Evolutionary conservation across 202 grass and related monocot genomes (phyloP).

Genomic region (Tripidium arundinaceum): DNA sequence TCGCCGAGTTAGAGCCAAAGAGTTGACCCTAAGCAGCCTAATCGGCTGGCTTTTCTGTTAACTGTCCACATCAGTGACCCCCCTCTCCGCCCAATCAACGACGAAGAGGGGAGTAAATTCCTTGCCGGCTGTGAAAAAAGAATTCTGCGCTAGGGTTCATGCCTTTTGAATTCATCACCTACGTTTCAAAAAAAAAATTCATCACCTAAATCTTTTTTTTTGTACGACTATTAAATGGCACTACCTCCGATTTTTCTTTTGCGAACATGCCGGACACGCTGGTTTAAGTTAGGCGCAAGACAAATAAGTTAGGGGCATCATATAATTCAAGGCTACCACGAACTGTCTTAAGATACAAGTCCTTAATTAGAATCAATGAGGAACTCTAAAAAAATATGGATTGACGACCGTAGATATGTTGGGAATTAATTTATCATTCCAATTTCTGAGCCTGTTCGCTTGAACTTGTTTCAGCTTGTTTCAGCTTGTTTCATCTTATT

Average conservation of each 20-base stretch:
- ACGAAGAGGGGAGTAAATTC: background rate
- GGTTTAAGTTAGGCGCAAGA: background rate
- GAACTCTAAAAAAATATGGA: background rate
- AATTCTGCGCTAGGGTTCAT: background rate
- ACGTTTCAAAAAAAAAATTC: too few species aligned
- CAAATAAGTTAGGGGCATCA: background rate
- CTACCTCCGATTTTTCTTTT: too few species aligned
- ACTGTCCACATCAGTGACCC: constrained; percentile 2
- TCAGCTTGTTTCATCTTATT: too few species aligned
- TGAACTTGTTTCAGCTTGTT: too few species aligned
- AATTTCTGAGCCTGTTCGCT: too few species aligned
- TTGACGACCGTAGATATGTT: too few species aligned
- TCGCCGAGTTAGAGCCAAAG: background rate
- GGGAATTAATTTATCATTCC: too few species aligned
- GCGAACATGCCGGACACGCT: too few species aligned
- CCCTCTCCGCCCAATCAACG: background rate
- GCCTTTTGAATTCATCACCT: too few species aligned
- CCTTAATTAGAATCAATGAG: background rate
- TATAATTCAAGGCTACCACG: background rate
- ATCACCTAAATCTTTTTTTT: too few species aligned
- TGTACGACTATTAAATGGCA: too few species aligned
- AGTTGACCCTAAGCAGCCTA: background rate
- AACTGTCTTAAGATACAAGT: background rate
- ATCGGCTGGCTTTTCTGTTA: background rate
- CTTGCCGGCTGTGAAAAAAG: background rate